Conservation (phyloP, 2,329 filamentous ascomycete species). For the Leptodontidium sp. region DNA sequence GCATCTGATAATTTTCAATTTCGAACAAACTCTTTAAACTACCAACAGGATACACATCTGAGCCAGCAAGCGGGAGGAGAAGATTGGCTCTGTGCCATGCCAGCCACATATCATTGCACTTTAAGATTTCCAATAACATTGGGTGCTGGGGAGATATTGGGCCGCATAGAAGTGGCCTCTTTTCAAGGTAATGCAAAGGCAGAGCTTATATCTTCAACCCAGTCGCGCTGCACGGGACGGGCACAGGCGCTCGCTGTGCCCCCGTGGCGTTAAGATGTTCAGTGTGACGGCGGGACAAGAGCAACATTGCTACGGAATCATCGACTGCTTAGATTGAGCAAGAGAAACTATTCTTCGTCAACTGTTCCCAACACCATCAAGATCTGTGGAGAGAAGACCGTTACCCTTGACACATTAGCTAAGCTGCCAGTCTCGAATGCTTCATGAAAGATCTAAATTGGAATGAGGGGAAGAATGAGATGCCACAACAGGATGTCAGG, state of each 20-base stretch:
- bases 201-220: conserved; percentile 14
- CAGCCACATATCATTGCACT: conserved; percentile 5
- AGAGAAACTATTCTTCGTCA: background rate
- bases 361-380: background rate
- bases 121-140: conserved; percentile 1
- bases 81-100: background rate
- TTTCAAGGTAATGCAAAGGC: background rate
- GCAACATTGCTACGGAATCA: background rate
- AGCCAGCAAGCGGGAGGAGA: background rate
- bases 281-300: background rate
- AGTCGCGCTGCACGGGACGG: background rate
- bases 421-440: background rate
- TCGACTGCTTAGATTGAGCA: background rate
- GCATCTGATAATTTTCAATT: background rate
- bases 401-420: background rate
- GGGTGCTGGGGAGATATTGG: conserved; percentile 6
- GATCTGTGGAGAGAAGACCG: no score
- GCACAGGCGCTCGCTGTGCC: conserved; percentile 20
- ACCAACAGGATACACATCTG: background rate
- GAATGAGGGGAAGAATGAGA: conserved; percentile 24
- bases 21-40: background rate
- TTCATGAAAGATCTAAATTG: background rate
- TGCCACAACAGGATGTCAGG: conserved; percentile 24
- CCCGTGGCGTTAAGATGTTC: background rate
- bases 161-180: conserved; percentile 14